These are phyloP conservation scores for Ilex asprella DNA, from an alignment of 257 asterid genomes.

Conservation along the genomic window DNA sequence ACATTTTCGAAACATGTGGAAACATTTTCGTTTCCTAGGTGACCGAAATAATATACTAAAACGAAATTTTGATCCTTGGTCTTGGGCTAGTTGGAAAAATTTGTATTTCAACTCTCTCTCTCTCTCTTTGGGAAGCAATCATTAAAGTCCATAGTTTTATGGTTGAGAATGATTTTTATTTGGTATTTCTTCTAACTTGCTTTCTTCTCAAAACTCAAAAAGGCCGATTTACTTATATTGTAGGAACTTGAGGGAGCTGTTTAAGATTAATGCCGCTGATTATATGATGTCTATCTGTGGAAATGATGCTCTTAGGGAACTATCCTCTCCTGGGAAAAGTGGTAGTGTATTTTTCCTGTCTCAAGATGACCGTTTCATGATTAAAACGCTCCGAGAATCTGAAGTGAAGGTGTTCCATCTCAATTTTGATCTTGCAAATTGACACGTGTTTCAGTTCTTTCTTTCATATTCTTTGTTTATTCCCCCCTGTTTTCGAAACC, in stretches of 20 bases:
- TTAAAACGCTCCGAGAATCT: constrained; percentile 3
- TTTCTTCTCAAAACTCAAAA: too few relatives aligned
- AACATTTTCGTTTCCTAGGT: too few relatives aligned
- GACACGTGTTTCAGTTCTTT: not conserved
- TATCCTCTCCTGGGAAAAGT: constrained; percentile 12
- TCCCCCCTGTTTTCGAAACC: not conserved
- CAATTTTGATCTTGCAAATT: not conserved
- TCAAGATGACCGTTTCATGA: constrained; percentile 5
- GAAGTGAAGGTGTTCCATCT: constrained; percentile 1
- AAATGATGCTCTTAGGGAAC: constrained; percentile 9
- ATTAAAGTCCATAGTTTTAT: too few relatives aligned
- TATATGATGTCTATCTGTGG: constrained; percentile 14
- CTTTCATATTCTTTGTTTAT: not conserved
- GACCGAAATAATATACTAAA: too few relatives aligned
- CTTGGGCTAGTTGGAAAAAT: too few relatives aligned
- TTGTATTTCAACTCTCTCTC: too few relatives aligned
- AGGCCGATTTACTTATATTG: not conserved
- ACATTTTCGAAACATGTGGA: too few relatives aligned
- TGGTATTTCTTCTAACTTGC: too few relatives aligned
- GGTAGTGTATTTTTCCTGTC: constrained; percentile 9
- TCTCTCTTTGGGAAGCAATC: too few relatives aligned
- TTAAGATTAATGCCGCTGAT: constrained; percentile 7
- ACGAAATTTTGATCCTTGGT: too few relatives aligned
- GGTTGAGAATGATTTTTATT: too few relatives aligned
- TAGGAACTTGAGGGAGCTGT: constrained; percentile 9